Conservation (phyloP, 495 filamentous ascomycete genomes). For the Penicillium cataractarum region DNA sequence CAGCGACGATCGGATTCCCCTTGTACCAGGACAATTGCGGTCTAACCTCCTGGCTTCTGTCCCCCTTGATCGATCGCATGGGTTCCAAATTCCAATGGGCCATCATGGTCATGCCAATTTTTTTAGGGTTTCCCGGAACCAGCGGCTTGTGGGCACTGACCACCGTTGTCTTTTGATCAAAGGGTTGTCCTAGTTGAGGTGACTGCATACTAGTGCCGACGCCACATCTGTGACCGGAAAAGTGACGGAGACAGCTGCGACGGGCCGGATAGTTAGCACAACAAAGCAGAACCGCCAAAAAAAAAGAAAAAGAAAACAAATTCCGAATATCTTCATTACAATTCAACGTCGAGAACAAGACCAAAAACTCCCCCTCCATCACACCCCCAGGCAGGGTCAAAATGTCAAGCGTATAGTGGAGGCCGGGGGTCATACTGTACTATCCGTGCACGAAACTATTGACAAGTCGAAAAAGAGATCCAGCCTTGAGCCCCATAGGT, state of each 20-base stretch:
- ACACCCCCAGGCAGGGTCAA: background rate
- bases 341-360: background rate
- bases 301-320: too few species aligned
- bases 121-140: conserved; percentile 2
- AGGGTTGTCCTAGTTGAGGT: conserved; percentile 4
- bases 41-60: conserved; percentile 11
- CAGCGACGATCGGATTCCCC: conserved; percentile 1
- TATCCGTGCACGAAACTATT: conserved; percentile 37
- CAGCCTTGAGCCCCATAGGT: too few species aligned
- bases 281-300: background rate
- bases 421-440: conserved; percentile 2
- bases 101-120: background rate
- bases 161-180: conserved; percentile 3
- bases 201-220: conserved; percentile 13
- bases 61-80: conserved; percentile 9
- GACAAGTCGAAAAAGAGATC: conserved; percentile 9
- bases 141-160: conserved; percentile 6
- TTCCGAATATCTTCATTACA: background rate
- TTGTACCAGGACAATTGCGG: conserved; percentile 22
- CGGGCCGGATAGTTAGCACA: conserved; percentile 10
- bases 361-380: background rate
- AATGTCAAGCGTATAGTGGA: conserved; percentile 11
- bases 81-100: background rate
- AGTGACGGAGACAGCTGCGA: conserved; percentile 18
- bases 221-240: conserved; percentile 8